Evolutionary conservation across 116 monocot genomes (phyloP).

Genomic region (Posidonia oceanica): DNA sequence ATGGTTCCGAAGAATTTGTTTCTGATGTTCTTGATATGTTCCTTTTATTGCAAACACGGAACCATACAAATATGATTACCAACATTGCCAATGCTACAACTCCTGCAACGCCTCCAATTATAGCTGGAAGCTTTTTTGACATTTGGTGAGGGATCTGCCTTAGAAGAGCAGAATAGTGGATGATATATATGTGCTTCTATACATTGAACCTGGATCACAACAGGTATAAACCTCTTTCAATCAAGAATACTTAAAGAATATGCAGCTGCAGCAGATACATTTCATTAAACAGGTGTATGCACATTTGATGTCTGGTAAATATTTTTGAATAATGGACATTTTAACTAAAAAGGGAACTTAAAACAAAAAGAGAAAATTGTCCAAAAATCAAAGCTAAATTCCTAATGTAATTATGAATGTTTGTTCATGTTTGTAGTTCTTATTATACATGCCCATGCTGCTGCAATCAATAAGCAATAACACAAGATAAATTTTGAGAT

Average conservation of each 20-base stretch:
- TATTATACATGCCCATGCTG: too few species aligned
- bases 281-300: too few species aligned
- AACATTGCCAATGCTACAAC: slow-evolving; percentile 58
- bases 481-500: too few species aligned
- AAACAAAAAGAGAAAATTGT: too few species aligned
- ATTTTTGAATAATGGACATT: too few species aligned
- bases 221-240: background rate
- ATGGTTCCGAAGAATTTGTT: slow-evolving; percentile 68
- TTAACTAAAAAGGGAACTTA: too few species aligned
- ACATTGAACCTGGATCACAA: slow-evolving; percentile 40
- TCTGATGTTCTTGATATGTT: slow-evolving; percentile 50
- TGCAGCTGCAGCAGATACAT: background rate
- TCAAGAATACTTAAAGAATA: slow-evolving; percentile 4
- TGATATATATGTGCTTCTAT: slow-evolving; percentile 12
- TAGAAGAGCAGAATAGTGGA: slow-evolving; percentile 12
- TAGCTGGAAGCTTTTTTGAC: slow-evolving; percentile 72
- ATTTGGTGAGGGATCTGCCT: slow-evolving; percentile 45
- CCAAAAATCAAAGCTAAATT: too few species aligned
- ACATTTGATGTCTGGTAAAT: too few species aligned
- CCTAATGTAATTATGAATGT: too few species aligned
- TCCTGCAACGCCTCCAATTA: slow-evolving; percentile 81
- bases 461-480: too few species aligned
- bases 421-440: too few species aligned
- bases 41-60: slow-evolving; percentile 19
- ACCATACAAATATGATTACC: slow-evolving; percentile 21